These are phyloP conservation scores for Colletotrichum sp. DNA, from an alignment of 2,329 filamentous ascomycete species.

Conservation along the genomic window DNA sequence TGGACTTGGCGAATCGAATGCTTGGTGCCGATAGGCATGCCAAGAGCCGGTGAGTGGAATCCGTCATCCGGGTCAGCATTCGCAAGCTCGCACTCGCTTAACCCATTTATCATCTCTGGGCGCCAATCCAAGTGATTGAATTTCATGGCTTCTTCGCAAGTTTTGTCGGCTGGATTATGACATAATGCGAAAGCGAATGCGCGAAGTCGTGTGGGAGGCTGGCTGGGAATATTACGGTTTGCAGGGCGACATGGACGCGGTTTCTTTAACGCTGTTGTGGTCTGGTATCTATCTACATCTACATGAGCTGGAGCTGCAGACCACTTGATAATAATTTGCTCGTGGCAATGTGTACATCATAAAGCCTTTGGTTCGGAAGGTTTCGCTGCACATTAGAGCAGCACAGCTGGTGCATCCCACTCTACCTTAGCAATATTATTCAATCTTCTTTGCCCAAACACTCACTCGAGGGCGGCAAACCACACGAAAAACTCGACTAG, in stretches of 20 bases:
- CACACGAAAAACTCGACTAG: neutral
- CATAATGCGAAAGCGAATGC: neutral
- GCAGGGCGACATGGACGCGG: neutral
- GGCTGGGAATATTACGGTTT: neutral
- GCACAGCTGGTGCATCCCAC: neutral
- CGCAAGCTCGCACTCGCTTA: slow-evolving; percentile 14
- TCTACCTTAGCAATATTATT: neutral
- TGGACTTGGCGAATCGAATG: neutral
- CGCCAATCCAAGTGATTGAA: slow-evolving; percentile 13
- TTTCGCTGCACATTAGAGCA: neutral
- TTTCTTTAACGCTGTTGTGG: neutral
- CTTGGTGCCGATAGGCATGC: neutral
- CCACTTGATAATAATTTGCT: neutral
- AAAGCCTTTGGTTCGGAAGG: neutral
- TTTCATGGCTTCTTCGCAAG: neutral
- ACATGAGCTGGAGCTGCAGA: neutral
- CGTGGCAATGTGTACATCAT: neutral
- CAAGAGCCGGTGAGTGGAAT: neutral
- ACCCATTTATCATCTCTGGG: slow-evolving; percentile 32
- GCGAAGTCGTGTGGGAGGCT: neutral
- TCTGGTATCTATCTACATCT: neutral
- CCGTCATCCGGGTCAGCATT: neutral
- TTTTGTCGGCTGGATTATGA: neutral
- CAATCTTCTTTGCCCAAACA: rapidly evolving
- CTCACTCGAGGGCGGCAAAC: neutral